phyloP scores from a whole-genome alignment of 228 moss, liverwort and hornwort species.

The Sphagnum fallax region DNA sequence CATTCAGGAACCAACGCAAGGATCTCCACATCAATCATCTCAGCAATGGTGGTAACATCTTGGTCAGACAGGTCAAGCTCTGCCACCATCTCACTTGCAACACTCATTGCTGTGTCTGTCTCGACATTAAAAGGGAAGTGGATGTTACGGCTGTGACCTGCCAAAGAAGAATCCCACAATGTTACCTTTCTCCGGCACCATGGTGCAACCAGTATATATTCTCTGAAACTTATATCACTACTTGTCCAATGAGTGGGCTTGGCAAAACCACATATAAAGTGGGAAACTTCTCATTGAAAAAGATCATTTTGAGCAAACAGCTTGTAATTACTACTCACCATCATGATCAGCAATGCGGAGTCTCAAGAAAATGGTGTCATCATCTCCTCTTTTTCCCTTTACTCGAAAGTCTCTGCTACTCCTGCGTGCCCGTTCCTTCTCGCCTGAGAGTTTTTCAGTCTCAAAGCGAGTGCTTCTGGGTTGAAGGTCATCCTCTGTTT shows the following conservation, averaged over 20 bases:
- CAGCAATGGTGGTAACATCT: constrained; percentile 92
- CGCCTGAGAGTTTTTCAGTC: constrained; percentile 10
- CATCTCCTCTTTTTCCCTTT: constrained; percentile 89
- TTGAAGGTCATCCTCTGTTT: constrained; percentile 48
- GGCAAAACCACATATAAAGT: no score
- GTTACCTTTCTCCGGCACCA: no score
- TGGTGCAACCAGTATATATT: no score
- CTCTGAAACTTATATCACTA: no score
- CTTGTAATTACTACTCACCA: constrained; percentile 20
- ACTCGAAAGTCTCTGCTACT: constrained; percentile 85
- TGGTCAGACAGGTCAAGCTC: constrained; percentile 96
- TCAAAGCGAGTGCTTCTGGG: constrained; percentile 38
- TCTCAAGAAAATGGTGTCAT: constrained; percentile 77
- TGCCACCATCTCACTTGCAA: constrained; percentile 97
- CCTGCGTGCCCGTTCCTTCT: constrained; percentile 58
- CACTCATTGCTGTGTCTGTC: constrained; percentile 87
- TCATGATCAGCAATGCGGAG: constrained; percentile 87
- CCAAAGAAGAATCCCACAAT: constrained; percentile 1
- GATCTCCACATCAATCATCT: constrained; percentile 94
- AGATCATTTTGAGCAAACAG: no score
- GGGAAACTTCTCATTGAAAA: no score
- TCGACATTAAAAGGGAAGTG: constrained; percentile 96
- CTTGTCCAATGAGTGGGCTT: no score
- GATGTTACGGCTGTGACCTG: constrained; percentile 86
- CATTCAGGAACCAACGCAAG: constrained; percentile 88